Base-by-base conservation (phyloP, 202 grass and related monocot genomes). In the Eragrostis tef region DNA sequence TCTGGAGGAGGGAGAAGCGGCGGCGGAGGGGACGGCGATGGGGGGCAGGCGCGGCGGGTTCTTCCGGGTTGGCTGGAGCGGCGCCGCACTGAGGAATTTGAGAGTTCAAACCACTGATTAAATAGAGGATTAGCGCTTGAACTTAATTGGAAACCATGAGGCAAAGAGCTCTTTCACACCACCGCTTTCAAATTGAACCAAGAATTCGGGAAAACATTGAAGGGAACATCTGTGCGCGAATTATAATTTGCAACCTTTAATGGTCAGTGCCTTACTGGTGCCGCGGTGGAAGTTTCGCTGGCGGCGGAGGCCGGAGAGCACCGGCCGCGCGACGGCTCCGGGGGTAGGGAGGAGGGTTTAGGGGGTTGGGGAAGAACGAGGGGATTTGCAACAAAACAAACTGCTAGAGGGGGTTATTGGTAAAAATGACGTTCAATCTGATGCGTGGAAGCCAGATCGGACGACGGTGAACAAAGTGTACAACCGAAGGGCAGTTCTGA, bases 41-140 rank as follows among this genome's bases (percentile, higher is more conserved):
- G 64, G 25, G 50, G 19, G 14, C 36, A 57, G 14, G 6, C 64
- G 36, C 34, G 65, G 64, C 2, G 3, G 41, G 21, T 49, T 80
- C 65, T 21, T 70, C 15, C 64, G 22, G 3, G 41, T 50, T 69
- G 64, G 78, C 2, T 67, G 49, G 13, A 22, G n/a, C 9, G 64
- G 77, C 20, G 64, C 49, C 64, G 49, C 77, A 68, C 77, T 79
- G 29, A 2, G 21, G 20, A 19, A 52, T 68, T 79, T 26, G 1
- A 51, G 47, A 15, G 43, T 68, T 2, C 13, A 3, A 49, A 11
- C 13, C 61, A 36, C 11, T 3, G 26, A 65, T 21, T 51, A 14
- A 42, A 53, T 11, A 52, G 27, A 42, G 7, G 46, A 79, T 39
- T 25, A 7, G n/a, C 29, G 6, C 6, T n/a, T 19, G 8, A 66